Evolutionary conservation across 2,329 filamentous ascomycete species (phyloP), one percentile per base, ranked within the genome.

Genomic region (Aureobasidium sp.): DNA sequence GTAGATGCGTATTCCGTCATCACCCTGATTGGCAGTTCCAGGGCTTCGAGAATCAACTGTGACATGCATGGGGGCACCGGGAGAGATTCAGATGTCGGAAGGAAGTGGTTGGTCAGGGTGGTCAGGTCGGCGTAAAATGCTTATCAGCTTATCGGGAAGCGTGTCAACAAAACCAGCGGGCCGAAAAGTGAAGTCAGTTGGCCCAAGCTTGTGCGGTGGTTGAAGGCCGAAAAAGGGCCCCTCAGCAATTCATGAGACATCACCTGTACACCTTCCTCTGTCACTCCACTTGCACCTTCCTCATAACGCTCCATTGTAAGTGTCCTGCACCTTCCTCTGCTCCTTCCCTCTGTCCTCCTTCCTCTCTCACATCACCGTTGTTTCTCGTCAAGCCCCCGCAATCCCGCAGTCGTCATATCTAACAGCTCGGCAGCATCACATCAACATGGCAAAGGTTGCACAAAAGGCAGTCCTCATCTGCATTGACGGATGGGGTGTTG

Each of bases 401-500:
- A 17, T 20, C n/a, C 12, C 15, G 6, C 17, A 20, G 27, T n/a
- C 27, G 5, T 34, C 12, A 34, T 34, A 17, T 27, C 50, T 34
- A 24, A 56, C 52, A 56, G 20, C 36, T 3, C 8, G 17, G 1
- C 55, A 29, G 26, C 55, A 36, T 20, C 47, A 29, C 37, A 56
- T 32, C 48, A 63, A 24, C 36, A 88, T 89, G 86, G 81, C 80
- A 66, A 79, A 85, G 71, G 84, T 87, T 73, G 82, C 88, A 72
- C 84, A 89, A 66, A 89, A 88, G 76, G 82, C 83, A 66, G 86
- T 85, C 66, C 80, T 90, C 70, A 88, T 99, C 84, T 94, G 97
- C 79, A 99, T 99, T 82, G 94, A 99, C 80, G 94, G 94, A 73
- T 99, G 94, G 94, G 94, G 94, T 73, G 85, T 97, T 71, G 85